Evolutionary conservation across 2,329 filamentous ascomycete species (phyloP).

Genomic region (Chaetomium sp.): DNA sequence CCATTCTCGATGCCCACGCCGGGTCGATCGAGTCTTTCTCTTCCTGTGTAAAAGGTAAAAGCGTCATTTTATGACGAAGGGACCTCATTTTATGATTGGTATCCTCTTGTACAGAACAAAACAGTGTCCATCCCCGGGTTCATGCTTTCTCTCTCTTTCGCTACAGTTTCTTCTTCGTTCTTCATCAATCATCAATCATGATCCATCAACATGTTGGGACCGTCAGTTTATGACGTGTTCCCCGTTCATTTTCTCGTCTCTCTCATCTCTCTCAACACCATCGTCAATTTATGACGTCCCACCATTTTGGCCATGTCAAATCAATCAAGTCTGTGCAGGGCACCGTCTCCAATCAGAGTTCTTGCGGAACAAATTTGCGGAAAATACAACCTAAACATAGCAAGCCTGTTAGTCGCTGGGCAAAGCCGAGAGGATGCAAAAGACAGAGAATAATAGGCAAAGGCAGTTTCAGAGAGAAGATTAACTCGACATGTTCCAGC

Average conservation of each 20-base stretch:
- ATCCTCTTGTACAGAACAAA: not conserved
- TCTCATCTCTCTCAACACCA: not conserved
- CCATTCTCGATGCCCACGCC: too few relatives aligned
- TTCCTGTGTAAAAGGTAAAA: too few relatives aligned
- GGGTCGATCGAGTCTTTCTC: too few relatives aligned
- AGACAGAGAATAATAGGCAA: not conserved
- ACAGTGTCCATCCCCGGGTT: too few relatives aligned
- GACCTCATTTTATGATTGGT: not conserved
- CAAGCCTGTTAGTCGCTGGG: not conserved
- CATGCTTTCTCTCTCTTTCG: too few relatives aligned
- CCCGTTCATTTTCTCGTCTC: not conserved
- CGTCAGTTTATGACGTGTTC: constrained; percentile 2
- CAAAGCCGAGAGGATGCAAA: not conserved
- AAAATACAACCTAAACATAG: not conserved
- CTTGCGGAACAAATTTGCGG: not conserved
- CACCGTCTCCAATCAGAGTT: not conserved
- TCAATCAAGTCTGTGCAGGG: not conserved
- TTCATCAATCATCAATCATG: not conserved
- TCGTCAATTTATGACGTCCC: constrained; percentile 7
- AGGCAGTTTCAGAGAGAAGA: constrained; percentile 44
- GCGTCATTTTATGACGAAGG: not conserved
- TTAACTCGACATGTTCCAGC: constrained; percentile 37
- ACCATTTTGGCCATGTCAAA: not conserved
- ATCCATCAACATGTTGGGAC: not conserved
- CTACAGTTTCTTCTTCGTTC: not conserved